Evolutionary conservation across 2,329 filamentous ascomycete species (phyloP).

Genomic region (Aspergillus transmontanensis): DNA sequence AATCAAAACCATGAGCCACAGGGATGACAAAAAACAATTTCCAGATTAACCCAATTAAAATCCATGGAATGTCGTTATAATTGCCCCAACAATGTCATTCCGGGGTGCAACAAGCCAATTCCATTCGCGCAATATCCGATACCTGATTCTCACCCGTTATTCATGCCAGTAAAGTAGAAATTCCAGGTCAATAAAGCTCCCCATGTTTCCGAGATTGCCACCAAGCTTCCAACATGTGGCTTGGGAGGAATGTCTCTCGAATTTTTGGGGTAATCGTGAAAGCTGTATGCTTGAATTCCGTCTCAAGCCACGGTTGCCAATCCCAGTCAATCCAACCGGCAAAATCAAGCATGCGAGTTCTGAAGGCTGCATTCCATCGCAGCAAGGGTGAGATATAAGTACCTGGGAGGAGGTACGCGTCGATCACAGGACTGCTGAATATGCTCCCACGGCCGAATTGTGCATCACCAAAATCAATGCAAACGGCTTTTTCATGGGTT

Average conservation of each 20-base stretch:
- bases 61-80: too few species aligned
- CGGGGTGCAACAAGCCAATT: not conserved
- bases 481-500: constrained; percentile 11
- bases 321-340: constrained; percentile 28
- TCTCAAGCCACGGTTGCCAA: constrained; percentile 23
- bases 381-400: constrained; percentile 24
- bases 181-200: not conserved
- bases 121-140: not conserved
- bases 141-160: not conserved
- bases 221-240: not conserved
- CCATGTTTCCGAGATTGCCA: not conserved
- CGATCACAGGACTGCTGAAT: constrained; percentile 13
- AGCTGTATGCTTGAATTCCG: constrained; percentile 23
- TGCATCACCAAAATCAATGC: constrained; percentile 22
- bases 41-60: too few species aligned
- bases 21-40: too few species aligned
- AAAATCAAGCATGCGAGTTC: constrained; percentile 10
- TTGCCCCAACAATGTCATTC: too few species aligned
- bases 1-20: too few species aligned
- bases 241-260: constrained; percentile 8
- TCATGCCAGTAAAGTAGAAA: not conserved
- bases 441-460: constrained; percentile 16
- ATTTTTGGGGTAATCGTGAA: constrained; percentile 22
- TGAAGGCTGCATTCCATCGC: constrained; percentile 15
- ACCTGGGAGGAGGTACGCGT: constrained; percentile 12